Conservation (phyloP, 2,329 filamentous ascomycete genomes). For the Ascochyta pisi region DNA sequence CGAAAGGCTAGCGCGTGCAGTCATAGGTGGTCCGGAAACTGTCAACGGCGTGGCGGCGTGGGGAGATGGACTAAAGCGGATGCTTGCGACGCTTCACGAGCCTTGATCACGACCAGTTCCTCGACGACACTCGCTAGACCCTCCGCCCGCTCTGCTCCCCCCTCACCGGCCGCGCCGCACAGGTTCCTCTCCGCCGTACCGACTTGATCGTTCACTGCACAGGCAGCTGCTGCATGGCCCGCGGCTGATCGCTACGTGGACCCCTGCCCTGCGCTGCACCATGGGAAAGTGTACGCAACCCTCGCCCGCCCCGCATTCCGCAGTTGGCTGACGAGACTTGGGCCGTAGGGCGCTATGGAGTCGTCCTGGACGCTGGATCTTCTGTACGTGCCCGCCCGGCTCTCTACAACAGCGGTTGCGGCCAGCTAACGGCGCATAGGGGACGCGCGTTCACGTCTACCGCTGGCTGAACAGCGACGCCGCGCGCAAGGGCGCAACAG, state of each 20-base stretch:
- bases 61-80: slow-evolving; percentile 8
- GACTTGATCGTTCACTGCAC: too few species aligned
- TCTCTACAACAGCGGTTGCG: background rate
- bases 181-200: background rate
- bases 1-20: background rate
- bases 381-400: slow-evolving; percentile 62
- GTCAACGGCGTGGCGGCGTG: background rate
- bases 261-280: slow-evolving; percentile 27
- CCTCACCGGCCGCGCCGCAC: slow-evolving; percentile 8
- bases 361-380: slow-evolving; percentile 96
- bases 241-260: slow-evolving; percentile 22
- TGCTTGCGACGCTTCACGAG: background rate
- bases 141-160: background rate
- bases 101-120: background rate
- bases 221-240: slow-evolving; percentile 37
- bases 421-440: slow-evolving; percentile 52
- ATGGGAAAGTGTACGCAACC: slow-evolving; percentile 53
- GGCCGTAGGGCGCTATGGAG: slow-evolving; percentile 73
- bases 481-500: slow-evolving; percentile 67
- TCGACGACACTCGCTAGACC: slow-evolving; percentile 13
- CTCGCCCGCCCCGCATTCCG: slow-evolving; percentile 19
- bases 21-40: slow-evolving; percentile 1
- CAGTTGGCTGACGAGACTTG: slow-evolving; percentile 31
- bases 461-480: slow-evolving; percentile 82
- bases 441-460: slow-evolving; percentile 93